A percentile compares a stretch with the other conserved stretches of the same genome.
These are phyloP conservation scores for Pythium guiyangense DNA, from an alignment of 352 stramenopile species.

Conservation along the genomic window DNA sequence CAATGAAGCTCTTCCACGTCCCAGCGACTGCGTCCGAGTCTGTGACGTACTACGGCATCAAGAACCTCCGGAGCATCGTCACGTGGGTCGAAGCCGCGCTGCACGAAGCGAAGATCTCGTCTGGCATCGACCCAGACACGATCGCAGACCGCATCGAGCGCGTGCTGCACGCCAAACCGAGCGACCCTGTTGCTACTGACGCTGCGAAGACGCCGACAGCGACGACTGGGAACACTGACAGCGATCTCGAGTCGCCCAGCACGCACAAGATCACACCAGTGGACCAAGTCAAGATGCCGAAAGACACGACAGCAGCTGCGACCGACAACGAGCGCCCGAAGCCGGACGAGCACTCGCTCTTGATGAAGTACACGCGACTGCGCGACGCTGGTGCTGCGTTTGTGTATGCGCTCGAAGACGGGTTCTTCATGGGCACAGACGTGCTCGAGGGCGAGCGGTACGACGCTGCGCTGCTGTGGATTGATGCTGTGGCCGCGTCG, in stretches of 20 bases:
- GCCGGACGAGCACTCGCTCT: slow-evolving; percentile 36
- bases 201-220: slow-evolving; percentile 8
- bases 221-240: slow-evolving; percentile 1
- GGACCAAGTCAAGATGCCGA: background rate
- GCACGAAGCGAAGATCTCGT: slow-evolving; percentile 38
- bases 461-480: slow-evolving; percentile 53
- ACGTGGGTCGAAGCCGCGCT: slow-evolving; percentile 59
- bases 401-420: slow-evolving; percentile 69
- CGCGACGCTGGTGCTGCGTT: slow-evolving; percentile 59
- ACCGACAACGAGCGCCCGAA: slow-evolving; percentile 5
- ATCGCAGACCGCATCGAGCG: slow-evolving; percentile 38
- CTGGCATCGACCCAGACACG: slow-evolving; percentile 39
- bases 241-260: slow-evolving; percentile 1
- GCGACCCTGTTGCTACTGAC: background rate
- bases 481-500: slow-evolving; percentile 41
- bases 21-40: slow-evolving; percentile 24
- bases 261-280: background rate
- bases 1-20: slow-evolving; percentile 69
- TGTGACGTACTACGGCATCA: slow-evolving; percentile 12
- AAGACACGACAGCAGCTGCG: background rate
- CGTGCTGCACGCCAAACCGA: slow-evolving; percentile 23
- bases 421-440: slow-evolving; percentile 59
- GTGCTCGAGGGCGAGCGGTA: slow-evolving; percentile 67
- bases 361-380: slow-evolving; percentile 63
- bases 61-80: slow-evolving; percentile 39